Percentiles rank a stretch among this genome's conserved stretches.
Conservation (phyloP, 2,329 filamentous ascomycete genomes). For the Penicillium oxalicum region DNA sequence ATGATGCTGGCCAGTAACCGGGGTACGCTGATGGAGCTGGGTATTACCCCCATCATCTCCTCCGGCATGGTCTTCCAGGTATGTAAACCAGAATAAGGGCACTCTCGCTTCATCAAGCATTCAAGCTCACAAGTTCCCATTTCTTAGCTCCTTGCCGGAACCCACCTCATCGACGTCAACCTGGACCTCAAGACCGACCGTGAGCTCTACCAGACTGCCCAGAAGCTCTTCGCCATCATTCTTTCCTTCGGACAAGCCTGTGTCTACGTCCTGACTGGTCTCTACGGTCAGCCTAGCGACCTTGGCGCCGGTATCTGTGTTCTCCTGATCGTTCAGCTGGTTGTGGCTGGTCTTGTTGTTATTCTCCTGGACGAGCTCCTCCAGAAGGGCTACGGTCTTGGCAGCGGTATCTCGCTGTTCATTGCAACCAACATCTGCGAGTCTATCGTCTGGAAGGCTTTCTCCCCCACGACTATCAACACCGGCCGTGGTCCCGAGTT, state of each 20-base stretch:
- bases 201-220: constrained; percentile 98
- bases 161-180: constrained; percentile 99
- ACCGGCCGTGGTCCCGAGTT: constrained; percentile 98
- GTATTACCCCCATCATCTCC: constrained; percentile 98
- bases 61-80: constrained; percentile 99
- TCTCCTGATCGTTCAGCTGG: constrained; percentile 94
- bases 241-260: constrained; percentile 95
- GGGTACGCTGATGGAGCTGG: constrained; percentile 91
- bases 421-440: constrained; percentile 99
- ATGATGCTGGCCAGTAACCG: constrained; percentile 99
- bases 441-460: constrained; percentile 99
- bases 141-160: constrained; percentile 78
- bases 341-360: constrained; percentile 95
- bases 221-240: constrained; percentile 98
- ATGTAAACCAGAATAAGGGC: constrained; percentile 16
- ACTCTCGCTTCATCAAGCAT: neutral
- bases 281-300: constrained; percentile 94
- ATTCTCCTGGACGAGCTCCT: constrained; percentile 98
- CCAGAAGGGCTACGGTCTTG: constrained; percentile 98
- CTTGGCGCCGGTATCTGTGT: constrained; percentile 98
- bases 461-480: constrained; percentile 98
- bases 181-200: constrained; percentile 99
- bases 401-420: constrained; percentile 97
- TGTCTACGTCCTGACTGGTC: constrained; percentile 95
- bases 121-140: constrained; percentile 12